Percentiles rank a stretch among this genome's conserved stretches.
These are phyloP conservation scores for Candolleomyces aberdarensis DNA, from an alignment of 768 basidiomycete genomes.

Conservation along the genomic window DNA sequence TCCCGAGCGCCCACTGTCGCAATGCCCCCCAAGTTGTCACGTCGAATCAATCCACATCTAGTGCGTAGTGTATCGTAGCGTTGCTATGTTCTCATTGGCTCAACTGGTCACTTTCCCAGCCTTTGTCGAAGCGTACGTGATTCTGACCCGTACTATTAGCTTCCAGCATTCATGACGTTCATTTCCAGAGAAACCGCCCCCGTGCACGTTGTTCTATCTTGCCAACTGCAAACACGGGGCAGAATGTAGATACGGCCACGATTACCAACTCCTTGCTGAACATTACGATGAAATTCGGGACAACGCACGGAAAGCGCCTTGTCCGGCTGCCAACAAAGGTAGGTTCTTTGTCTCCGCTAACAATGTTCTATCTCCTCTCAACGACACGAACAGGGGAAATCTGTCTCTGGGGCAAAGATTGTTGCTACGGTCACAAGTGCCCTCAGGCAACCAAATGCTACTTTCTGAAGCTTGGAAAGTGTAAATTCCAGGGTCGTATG, in stretches of 20 bases:
- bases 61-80: conserved; percentile 29
- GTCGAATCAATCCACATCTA: conserved; percentile 51
- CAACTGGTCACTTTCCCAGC: conserved; percentile 34
- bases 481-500: conserved; percentile 62
- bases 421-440: conserved; percentile 55
- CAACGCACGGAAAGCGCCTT: conserved; percentile 62
- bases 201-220: conserved; percentile 66
- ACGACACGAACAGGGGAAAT: conserved; percentile 33
- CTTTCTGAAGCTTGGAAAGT: conserved; percentile 51
- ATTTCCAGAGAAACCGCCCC: conserved; percentile 54
- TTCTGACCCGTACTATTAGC: not conserved
- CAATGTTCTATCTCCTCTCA: conserved; percentile 4
- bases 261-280: conserved; percentile 54
- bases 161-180: not conserved
- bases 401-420: conserved; percentile 59
- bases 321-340: conserved; percentile 59
- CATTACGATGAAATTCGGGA: conserved; percentile 50
- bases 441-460: conserved; percentile 40
- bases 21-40: conserved; percentile 23
- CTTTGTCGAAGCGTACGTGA: conserved; percentile 58
- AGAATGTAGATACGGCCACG: conserved; percentile 60
- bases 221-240: conserved; percentile 56
- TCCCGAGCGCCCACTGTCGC: conserved; percentile 29
- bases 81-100: conserved; percentile 11
- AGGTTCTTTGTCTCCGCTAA: conserved; percentile 4